These are phyloP conservation scores for Heterobasidion occidentale DNA, from an alignment of 1,284 basidiomycete species.

Conservation along the genomic window DNA sequence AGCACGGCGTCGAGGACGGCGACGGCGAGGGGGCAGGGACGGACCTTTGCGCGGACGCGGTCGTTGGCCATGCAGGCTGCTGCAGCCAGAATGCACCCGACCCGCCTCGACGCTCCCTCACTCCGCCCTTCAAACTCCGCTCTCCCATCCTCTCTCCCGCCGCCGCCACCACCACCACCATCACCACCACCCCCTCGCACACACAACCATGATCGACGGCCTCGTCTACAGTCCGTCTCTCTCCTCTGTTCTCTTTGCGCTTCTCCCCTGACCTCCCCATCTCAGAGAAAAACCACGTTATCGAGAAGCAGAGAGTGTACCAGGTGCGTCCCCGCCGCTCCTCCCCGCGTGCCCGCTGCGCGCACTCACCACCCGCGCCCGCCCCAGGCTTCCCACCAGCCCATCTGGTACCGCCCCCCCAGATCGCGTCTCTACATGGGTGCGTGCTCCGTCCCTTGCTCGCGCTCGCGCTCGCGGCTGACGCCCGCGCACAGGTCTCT, in stretches of 20 bases:
- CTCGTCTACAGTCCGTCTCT: constrained; percentile 38
- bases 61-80: constrained; percentile 25
- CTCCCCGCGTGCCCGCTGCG: neutral
- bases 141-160: constrained; percentile 3
- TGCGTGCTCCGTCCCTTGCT: constrained; percentile 16
- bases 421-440: constrained; percentile 40
- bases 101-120: constrained; percentile 12
- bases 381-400: constrained; percentile 27
- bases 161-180: constrained; percentile 12
- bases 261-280: neutral
- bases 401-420: constrained; percentile 39
- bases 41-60: constrained; percentile 66
- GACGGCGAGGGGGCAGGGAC: constrained; percentile 16
- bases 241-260: neutral
- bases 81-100: constrained; percentile 18
- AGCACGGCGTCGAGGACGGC: too few relatives aligned
- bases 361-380: neutral
- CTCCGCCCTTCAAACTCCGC: constrained; percentile 17
- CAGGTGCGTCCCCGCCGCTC: constrained; percentile 39
- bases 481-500: constrained; percentile 33
- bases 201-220: constrained; percentile 40
- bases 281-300: constrained; percentile 54
- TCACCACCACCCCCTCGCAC: constrained; percentile 6
- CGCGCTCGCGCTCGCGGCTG: neutral
- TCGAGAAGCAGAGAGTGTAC: constrained; percentile 54